Evolutionary conservation across 1,284 basidiomycete species (phyloP).

Genomic region (Rhodotorula glutinis): DNA sequence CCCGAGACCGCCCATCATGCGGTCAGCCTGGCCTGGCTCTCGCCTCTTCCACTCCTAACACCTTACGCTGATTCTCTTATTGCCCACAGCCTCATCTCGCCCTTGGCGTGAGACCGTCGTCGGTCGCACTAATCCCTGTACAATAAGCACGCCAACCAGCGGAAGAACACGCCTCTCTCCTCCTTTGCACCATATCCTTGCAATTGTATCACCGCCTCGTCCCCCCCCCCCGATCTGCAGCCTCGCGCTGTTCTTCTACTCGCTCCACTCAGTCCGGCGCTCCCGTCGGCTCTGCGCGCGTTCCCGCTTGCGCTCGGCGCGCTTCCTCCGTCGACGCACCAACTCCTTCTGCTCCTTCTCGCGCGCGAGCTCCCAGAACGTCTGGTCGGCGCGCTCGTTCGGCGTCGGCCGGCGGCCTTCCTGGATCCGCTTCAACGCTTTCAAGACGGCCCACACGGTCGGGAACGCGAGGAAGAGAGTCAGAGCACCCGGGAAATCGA

Average conservation of each 20-base stretch:
- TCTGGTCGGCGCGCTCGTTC: slow-evolving; percentile 17
- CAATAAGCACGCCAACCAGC: background rate
- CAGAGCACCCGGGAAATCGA: slow-evolving; percentile 23
- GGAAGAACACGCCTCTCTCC: too few species aligned
- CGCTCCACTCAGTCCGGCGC: too few species aligned
- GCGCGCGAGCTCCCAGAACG: slow-evolving; percentile 20
- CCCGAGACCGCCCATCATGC: slow-evolving; percentile 41
- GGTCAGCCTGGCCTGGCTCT: slow-evolving; percentile 1
- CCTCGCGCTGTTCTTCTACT: too few species aligned
- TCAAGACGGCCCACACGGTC: slow-evolving; percentile 34
- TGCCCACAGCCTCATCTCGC: slow-evolving; percentile 31
- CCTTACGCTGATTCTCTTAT: background rate
- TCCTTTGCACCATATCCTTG: too few species aligned
- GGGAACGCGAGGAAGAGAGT: slow-evolving; percentile 40
- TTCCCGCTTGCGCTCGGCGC: too few species aligned
- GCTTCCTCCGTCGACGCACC: background rate
- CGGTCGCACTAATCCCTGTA: background rate
- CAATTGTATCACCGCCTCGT: background rate
- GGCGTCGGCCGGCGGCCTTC: slow-evolving; percentile 26
- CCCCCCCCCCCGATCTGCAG: background rate
- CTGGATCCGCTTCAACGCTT: slow-evolving; percentile 26
- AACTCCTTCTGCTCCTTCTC: background rate
- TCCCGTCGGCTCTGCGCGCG: too few species aligned
- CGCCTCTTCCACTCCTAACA: background rate
- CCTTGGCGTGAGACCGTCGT: slow-evolving; percentile 32